These are phyloP conservation scores for Aspergillus carlsbadensis DNA, from an alignment of 495 filamentous ascomycete species.

Conservation along the genomic window DNA sequence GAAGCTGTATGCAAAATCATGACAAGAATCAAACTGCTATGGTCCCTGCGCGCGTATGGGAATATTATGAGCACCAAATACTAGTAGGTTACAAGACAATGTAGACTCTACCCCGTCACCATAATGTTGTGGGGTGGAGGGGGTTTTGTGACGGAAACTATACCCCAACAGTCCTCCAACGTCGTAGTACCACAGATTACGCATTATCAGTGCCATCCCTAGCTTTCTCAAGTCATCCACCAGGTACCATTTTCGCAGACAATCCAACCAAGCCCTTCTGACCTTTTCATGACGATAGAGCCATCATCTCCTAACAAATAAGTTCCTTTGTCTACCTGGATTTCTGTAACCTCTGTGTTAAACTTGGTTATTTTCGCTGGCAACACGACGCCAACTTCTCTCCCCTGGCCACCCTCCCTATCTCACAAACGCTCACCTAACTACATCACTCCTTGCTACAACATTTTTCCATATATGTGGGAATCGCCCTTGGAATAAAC, in stretches of 20 bases:
- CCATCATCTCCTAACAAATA: background rate
- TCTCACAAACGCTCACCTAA: background rate
- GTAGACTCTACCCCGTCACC: background rate
- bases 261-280: background rate
- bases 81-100: too few relatives aligned
- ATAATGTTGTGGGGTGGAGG: background rate
- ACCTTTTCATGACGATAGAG: background rate
- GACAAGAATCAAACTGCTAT: too few relatives aligned
- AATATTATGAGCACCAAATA: too few relatives aligned
- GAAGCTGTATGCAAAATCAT: too few relatives aligned
- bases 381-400: background rate
- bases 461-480: background rate
- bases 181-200: background rate
- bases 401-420: background rate
- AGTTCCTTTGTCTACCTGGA: background rate
- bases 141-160: background rate
- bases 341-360: background rate
- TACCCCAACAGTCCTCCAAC: background rate
- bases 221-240: background rate
- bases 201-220: background rate
- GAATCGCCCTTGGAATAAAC: background rate
- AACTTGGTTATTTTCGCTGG: background rate
- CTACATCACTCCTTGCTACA: background rate
- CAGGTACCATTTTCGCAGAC: background rate
- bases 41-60: too few relatives aligned